Conservation (phyloP, 768 basidiomycete genomes). For the Lactarius deliciosus region DNA sequence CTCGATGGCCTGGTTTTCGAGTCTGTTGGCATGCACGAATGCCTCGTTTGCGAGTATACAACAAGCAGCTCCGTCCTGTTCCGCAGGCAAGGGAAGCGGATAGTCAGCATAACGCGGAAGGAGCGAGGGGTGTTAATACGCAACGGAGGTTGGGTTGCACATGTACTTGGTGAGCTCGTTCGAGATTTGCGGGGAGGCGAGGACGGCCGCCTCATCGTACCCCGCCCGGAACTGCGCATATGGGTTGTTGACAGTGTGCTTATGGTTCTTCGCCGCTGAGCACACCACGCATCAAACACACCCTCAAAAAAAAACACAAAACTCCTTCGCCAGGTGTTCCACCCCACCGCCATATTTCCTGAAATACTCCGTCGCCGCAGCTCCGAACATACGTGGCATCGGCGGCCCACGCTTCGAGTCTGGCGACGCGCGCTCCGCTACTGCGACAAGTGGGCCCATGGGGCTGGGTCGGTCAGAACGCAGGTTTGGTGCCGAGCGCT, state of each 20-base stretch:
- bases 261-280: conserved; percentile 79
- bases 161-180: conserved; percentile 78
- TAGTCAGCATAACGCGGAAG: not conserved
- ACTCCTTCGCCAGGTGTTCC: conserved; percentile 61
- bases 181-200: conserved; percentile 65
- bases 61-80: conserved; percentile 71
- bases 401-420: conserved; percentile 70
- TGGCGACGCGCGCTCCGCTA: conserved; percentile 46
- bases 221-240: conserved; percentile 84
- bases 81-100: too few relatives aligned
- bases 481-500: conserved; percentile 53
- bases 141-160: conserved; percentile 76
- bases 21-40: conserved; percentile 67
- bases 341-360: conserved; percentile 63
- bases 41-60: conserved; percentile 77
- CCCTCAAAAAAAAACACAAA: conserved; percentile 29
- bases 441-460: conserved; percentile 47
- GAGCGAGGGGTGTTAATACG: not conserved
- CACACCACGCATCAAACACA: not conserved
- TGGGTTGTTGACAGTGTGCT: conserved; percentile 77
- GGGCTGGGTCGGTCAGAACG: conserved; percentile 55
- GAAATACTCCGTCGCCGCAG: conserved; percentile 74
- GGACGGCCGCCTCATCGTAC: conserved; percentile 70
- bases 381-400: conserved; percentile 73
- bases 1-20: conserved; percentile 88